These are phyloP conservation scores for Asterochloris sp. DNA, from an alignment of 139 green algal species.

Conservation along the genomic window DNA sequence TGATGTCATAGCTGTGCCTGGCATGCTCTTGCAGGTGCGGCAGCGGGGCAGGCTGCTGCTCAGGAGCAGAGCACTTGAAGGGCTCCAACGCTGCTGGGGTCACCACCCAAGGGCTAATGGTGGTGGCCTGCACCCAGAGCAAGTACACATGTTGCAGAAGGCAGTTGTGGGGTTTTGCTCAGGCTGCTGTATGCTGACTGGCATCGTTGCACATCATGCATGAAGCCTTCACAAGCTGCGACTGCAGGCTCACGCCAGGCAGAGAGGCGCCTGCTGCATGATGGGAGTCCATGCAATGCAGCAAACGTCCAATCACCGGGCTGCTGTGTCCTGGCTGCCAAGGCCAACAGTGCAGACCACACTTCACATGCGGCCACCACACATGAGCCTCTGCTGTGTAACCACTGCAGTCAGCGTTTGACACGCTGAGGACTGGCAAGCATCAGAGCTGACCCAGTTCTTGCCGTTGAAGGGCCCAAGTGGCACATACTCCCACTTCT, in stretches of 20 bases:
- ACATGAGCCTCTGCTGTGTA: no score
- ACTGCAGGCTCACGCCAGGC: no score
- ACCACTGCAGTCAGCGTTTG: no score
- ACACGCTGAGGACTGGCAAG: not conserved
- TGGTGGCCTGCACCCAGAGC: conserved; percentile 58
- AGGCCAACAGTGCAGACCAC: no score
- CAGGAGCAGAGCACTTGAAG: conserved; percentile 40
- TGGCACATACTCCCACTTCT: conserved; percentile 91
- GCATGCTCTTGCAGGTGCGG: conserved; percentile 10
- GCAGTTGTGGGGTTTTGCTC: not conserved
- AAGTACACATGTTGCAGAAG: not conserved
- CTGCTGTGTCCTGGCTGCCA: no score
- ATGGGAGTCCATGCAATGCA: no score
- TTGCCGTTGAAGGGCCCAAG: conserved; percentile 93
- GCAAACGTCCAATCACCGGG: no score
- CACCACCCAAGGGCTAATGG: conserved; percentile 90
- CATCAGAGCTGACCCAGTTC: conserved; percentile 68
- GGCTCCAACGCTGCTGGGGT: conserved; percentile 84
- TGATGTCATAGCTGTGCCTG: conserved; percentile 66
- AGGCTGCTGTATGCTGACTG: not conserved
- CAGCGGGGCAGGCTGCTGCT: not conserved
- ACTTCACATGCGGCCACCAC: no score
- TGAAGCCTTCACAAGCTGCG: not conserved
- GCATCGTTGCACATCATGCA: not conserved
- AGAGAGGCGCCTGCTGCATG: no score